Evolutionary conservation across 805 yeast species (phyloP).

Genomic region (Candida bentonensis): DNA sequence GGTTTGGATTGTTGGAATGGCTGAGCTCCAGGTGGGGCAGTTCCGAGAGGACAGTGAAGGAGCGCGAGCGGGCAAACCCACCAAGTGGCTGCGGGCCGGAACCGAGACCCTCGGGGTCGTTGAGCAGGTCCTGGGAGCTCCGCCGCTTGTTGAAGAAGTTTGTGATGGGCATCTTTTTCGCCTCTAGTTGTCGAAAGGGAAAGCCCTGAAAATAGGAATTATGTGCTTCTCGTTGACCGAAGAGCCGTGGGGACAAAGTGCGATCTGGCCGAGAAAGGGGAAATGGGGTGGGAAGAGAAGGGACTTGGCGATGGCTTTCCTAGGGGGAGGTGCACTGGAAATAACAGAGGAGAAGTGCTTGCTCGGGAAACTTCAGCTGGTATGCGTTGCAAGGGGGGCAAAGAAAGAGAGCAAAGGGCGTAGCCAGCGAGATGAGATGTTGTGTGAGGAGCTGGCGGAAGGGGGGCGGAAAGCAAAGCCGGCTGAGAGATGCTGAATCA

Average conservation of each 20-base stretch:
- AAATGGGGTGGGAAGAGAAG: background rate
- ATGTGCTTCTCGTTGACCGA: too few species aligned
- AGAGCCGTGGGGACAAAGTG: background rate
- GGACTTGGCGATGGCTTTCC: background rate
- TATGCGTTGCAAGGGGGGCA: too few species aligned
- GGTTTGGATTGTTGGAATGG: background rate
- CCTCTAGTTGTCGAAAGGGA: background rate
- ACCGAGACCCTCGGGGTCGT: background rate
- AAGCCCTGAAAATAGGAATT: too few species aligned
- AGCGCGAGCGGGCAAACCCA: background rate
- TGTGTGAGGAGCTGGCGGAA: too few species aligned
- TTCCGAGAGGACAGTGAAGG: background rate
- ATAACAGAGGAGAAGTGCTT: background rate
- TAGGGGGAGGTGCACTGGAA: background rate
- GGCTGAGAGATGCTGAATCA: too few species aligned
- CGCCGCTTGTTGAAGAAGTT: background rate
- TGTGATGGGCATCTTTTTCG: background rate
- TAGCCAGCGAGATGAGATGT: too few species aligned
- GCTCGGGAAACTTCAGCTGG: background rate
- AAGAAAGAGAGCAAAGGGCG: too few species aligned
- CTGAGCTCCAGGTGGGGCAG: background rate
- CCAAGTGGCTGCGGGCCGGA: background rate
- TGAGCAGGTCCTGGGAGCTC: slow-evolving; percentile 1
- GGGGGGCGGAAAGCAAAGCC: too few species aligned
- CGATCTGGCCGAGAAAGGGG: background rate